Conservation (phyloP, 805 yeast genomes). For the Wickerhamomyces subpelliculosus region DNA sequence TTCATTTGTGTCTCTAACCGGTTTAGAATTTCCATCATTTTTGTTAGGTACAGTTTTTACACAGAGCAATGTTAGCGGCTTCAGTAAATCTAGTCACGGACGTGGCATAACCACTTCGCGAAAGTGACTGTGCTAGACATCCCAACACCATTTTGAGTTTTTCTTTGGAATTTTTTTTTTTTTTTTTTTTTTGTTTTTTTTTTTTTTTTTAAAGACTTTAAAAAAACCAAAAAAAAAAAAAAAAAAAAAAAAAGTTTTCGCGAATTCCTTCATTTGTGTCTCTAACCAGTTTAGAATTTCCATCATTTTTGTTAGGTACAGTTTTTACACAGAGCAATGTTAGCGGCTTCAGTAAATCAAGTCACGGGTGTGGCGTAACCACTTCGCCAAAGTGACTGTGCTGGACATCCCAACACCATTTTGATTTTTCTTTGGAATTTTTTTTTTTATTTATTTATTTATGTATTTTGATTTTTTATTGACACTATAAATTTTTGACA, state of each 20-base stretch:
- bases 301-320: slow-evolving; percentile 14
- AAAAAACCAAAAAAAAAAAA: too few species aligned
- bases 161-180: background rate
- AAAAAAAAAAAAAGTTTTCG: too few species aligned
- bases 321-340: slow-evolving; percentile 17
- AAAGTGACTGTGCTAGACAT: slow-evolving; percentile 12
- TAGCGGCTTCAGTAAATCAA: slow-evolving; percentile 15
- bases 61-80: slow-evolving; percentile 13
- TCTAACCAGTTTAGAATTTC: too few species aligned
- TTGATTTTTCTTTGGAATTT: background rate
- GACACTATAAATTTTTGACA: too few species aligned
- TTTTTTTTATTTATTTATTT: background rate
- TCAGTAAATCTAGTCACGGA: slow-evolving; percentile 13
- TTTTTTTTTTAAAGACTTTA: too few species aligned
- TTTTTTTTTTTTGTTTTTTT: background rate
- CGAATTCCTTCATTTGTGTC: too few species aligned
- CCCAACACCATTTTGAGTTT: background rate
- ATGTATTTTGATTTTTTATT: too few species aligned
- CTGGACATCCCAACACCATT: slow-evolving; percentile 1
- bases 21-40: background rate
- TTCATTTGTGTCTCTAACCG: background rate
- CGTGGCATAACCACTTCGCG: background rate
- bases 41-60: slow-evolving; percentile 21
- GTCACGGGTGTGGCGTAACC: slow-evolving; percentile 3
- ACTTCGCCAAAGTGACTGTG: slow-evolving; percentile 12